Base-by-base conservation (phyloP, 768 basidiomycete species). In the Tricholomella constricta region DNA sequence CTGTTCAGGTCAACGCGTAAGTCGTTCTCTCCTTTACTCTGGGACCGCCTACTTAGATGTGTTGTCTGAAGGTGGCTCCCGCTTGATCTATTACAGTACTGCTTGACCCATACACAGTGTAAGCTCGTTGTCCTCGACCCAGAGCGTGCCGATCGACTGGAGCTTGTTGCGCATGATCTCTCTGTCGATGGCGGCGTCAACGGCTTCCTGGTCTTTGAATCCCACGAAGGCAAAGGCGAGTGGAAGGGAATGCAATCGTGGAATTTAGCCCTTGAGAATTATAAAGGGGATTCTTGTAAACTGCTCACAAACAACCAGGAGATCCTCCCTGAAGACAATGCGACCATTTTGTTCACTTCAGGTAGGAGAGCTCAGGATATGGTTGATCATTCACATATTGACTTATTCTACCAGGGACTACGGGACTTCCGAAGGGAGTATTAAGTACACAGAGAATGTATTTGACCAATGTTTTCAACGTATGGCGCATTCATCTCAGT, bases 311-410 rank as follows among this genome's bases (percentile, higher is more conserved):
- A 67, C 42, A 69, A 74, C 44, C 67, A 62, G 17, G 61, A 54
- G 36, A 71, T 74, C 29, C 10, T 54, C 5, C 75, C 75, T 10
- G 78, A 84, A 54, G 82, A 84, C 57, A 69, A 77, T 57, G 77
- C 76, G 6, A 69, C 73, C 4, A 78, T 84, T 44, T 69, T 78
- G 54, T 81, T 82, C 63, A 84, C 82, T 12, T 79, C 78, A 29
- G 81, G 82, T 66, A 63, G 31, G 53, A 63, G 54, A 27, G 17
- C 9, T n/a, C 14, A 14, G 10, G 10, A 32, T 11, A 4, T 32
- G 3, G 11, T 31, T 32, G 10, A 3, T 32, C 31, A 14, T 10
- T 10, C 14, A 9, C 14, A 9, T 32, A 9, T 11, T 32, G 4
- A 2, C 14, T 32, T 32, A 10, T 14, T 32, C 2, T 14, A 32